These are phyloP conservation scores for Chlamydomonas sphaeroides DNA, from an alignment of 139 green algal species.

Conservation along the genomic window DNA sequence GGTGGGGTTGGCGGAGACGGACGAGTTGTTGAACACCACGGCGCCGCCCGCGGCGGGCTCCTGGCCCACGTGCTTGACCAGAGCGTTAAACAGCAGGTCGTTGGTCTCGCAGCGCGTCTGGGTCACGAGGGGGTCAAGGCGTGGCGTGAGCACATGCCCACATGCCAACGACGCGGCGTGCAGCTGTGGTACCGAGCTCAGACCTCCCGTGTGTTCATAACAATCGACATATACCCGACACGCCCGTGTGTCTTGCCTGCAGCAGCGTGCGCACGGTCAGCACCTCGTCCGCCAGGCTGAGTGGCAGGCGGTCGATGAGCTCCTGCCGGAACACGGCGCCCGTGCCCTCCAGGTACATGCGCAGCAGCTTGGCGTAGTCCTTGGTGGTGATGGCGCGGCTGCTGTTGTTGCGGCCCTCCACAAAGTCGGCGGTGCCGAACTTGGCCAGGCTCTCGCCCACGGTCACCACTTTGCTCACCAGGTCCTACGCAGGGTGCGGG, in stretches of 20 bases:
- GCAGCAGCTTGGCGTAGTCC: constrained; percentile 54
- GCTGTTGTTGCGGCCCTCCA: constrained; percentile 41
- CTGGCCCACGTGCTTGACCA: constrained; percentile 50
- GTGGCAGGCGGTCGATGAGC: constrained; percentile 42
- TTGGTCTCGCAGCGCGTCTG: constrained; percentile 51
- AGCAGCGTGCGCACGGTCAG: constrained; percentile 43
- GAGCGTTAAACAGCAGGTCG: constrained; percentile 43
- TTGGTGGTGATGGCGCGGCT: constrained; percentile 51
- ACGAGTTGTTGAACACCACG: constrained; percentile 44
- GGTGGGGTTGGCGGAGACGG: constrained; percentile 40
- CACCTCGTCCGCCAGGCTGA: constrained; percentile 42
- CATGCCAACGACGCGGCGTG: too few species aligned
- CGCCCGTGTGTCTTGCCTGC: too few species aligned
- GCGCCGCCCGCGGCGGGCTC: constrained; percentile 18
- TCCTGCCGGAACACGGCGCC: constrained; percentile 41
- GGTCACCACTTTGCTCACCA: constrained; percentile 22
- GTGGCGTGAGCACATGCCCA: not conserved
- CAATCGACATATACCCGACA: too few species aligned
- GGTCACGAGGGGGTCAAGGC: too few species aligned
- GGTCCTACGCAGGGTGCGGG: not conserved
- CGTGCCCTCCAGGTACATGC: constrained; percentile 20
- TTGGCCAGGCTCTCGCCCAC: constrained; percentile 47
- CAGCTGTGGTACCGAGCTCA: too few species aligned
- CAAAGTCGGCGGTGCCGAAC: constrained; percentile 49
- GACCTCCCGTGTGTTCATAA: too few species aligned